Conservation (phyloP, 208 protist genomes). For the Leishmania turanica region DNA sequence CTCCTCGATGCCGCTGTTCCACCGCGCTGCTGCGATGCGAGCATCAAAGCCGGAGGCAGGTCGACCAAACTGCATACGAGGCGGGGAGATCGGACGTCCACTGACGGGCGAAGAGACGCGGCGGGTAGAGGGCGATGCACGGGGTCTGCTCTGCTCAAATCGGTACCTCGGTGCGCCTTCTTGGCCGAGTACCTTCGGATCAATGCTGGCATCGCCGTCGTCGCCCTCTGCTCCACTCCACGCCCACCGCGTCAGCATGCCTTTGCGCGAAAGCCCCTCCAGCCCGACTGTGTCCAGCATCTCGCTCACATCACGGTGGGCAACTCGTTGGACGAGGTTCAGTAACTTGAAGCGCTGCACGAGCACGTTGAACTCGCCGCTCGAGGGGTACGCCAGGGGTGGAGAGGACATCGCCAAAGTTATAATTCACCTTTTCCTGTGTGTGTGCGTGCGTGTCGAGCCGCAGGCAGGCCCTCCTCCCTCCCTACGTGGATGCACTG, state of each 20-base stretch:
- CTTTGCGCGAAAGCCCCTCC: conserved; percentile 67
- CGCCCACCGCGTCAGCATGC: conserved; percentile 25
- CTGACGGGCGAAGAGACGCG: not conserved
- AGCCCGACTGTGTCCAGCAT: conserved; percentile 83
- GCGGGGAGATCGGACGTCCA: not conserved
- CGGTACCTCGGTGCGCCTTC: not conserved
- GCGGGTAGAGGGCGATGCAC: not conserved
- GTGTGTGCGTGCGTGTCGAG: not conserved
- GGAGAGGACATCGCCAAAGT: conserved; percentile 11
- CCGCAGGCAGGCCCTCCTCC: not conserved
- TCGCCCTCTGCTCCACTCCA: not conserved
- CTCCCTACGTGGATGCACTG: too few species aligned
- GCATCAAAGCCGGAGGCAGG: conserved; percentile 29
- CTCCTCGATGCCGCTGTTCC: conserved; percentile 14
- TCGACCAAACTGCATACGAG: conserved; percentile 20
- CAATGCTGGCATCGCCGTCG: not conserved
- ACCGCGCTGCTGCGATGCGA: conserved; percentile 20
- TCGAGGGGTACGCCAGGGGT: conserved; percentile 30
- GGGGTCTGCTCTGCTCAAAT: not conserved
- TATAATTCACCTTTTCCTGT: not conserved
- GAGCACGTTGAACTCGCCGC: conserved; percentile 67
- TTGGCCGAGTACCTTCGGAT: not conserved
- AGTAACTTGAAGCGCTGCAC: conserved; percentile 89
- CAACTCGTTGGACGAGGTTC: conserved; percentile 83
- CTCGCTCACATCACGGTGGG: conserved; percentile 79